phyloP scores from a whole-genome alignment of 1,139 yeast genomes.

The Protomyces pachydermus region DNA sequence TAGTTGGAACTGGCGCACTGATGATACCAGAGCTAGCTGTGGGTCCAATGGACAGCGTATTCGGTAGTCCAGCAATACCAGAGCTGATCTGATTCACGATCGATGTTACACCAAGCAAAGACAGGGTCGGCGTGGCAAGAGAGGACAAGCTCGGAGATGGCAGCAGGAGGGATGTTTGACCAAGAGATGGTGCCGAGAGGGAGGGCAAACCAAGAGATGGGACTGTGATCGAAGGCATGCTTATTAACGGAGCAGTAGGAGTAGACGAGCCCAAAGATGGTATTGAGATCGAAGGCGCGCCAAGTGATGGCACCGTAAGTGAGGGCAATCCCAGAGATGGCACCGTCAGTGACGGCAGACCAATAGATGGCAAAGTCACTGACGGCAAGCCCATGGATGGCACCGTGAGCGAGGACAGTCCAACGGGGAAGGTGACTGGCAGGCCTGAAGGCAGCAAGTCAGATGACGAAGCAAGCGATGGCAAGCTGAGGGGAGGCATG shows the following conservation, averaged over 20 bases:
- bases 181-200: background rate
- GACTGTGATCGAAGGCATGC: background rate
- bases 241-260: background rate
- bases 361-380: background rate
- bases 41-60: background rate
- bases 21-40: background rate
- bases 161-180: background rate
- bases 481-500: no score
- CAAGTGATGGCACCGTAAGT: background rate
- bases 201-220: background rate
- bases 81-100: background rate
- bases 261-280: no score
- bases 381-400: background rate
- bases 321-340: background rate
- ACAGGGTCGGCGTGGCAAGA: background rate
- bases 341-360: background rate
- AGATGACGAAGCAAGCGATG: no score
- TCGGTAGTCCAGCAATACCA: background rate
- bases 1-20: background rate
- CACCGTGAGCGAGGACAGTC: no score
- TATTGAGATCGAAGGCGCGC: no score
- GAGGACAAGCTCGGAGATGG: background rate
- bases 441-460: no score
- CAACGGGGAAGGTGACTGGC: background rate
- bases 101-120: background rate